A percentile compares a stretch with the other conserved stretches of the same genome.
Conservation (phyloP, 345 rosid genomes). For the Crucihimalaya himalaica region DNA sequence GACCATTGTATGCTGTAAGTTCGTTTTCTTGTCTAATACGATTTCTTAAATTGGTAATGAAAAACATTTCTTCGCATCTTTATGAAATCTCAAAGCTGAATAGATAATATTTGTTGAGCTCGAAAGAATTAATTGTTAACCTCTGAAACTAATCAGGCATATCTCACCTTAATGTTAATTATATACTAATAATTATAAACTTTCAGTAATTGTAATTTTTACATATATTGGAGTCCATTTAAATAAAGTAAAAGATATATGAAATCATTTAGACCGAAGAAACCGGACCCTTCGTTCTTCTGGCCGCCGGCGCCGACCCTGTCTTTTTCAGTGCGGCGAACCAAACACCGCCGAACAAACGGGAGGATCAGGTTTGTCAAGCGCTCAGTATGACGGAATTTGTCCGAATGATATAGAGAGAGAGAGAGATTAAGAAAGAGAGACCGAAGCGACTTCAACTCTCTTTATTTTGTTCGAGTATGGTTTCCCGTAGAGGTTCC, state of each 20-base stretch:
- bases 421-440: background rate
- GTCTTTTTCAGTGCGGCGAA: background rate
- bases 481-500: slow-evolving; percentile 21
- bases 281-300: background rate
- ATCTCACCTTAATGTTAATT: too few species aligned
- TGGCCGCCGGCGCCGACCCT: background rate
- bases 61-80: too few species aligned
- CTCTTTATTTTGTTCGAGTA: background rate
- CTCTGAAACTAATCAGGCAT: too few species aligned
- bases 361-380: background rate
- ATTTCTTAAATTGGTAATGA: too few species aligned
- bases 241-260: background rate
- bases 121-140: too few species aligned
- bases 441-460: background rate
- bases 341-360: background rate
- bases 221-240: too few species aligned
- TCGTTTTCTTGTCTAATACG: too few species aligned
- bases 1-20: too few species aligned
- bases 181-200: too few species aligned
- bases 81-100: too few species aligned
- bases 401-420: background rate
- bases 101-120: too few species aligned
- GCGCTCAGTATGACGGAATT: background rate
- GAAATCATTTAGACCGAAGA: background rate
- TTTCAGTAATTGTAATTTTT: too few species aligned